These are phyloP conservation scores for Lathyrus sativus DNA, from an alignment of 306 rosid species.

Conservation along the genomic window DNA sequence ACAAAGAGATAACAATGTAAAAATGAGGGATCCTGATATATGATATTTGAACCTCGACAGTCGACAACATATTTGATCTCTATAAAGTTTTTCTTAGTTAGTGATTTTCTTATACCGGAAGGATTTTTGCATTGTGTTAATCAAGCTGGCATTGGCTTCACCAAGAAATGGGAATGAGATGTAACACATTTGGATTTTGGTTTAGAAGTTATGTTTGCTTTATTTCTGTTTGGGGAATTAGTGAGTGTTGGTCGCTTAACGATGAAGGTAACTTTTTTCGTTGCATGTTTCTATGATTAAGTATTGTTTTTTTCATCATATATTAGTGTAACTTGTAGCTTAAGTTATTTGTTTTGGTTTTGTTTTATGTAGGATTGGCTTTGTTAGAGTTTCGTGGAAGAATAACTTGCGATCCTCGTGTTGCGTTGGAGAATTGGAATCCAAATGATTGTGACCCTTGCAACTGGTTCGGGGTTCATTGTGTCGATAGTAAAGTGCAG, in stretches of 20 bases:
- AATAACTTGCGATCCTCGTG: slow-evolving; percentile 65
- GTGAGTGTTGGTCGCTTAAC: slow-evolving; percentile 57
- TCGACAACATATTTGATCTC: slow-evolving; percentile 34
- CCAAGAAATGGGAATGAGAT: slow-evolving; percentile 77
- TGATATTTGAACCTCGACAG: slow-evolving; percentile 39
- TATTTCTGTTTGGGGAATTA: slow-evolving; percentile 48
- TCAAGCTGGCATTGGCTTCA: slow-evolving; percentile 51
- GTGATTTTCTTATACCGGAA: slow-evolving; percentile 44
- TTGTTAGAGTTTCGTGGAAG: slow-evolving; percentile 62
- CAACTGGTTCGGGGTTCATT: slow-evolving; percentile 73
- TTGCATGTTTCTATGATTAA: background rate
- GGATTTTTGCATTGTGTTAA: slow-evolving; percentile 43
- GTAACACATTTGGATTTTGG: slow-evolving; percentile 58
- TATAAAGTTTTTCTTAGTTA: slow-evolving; percentile 48
- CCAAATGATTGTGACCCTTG: slow-evolving; percentile 66
- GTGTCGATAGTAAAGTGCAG: slow-evolving; percentile 62
- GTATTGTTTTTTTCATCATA: background rate
- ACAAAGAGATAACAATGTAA: slow-evolving; percentile 37
- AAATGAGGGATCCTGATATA: slow-evolving; percentile 69
- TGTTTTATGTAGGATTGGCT: slow-evolving; percentile 51
- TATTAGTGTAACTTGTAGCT: background rate
- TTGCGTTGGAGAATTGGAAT: slow-evolving; percentile 72
- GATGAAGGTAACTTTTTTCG: slow-evolving; percentile 66
- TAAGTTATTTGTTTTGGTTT: background rate
- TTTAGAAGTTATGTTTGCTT: slow-evolving; percentile 54